A percentile compares a stretch with the other conserved stretches of the same genome.
Conservation (phyloP, 2,329 filamentous ascomycete genomes). For the Cercospora sp. region DNA sequence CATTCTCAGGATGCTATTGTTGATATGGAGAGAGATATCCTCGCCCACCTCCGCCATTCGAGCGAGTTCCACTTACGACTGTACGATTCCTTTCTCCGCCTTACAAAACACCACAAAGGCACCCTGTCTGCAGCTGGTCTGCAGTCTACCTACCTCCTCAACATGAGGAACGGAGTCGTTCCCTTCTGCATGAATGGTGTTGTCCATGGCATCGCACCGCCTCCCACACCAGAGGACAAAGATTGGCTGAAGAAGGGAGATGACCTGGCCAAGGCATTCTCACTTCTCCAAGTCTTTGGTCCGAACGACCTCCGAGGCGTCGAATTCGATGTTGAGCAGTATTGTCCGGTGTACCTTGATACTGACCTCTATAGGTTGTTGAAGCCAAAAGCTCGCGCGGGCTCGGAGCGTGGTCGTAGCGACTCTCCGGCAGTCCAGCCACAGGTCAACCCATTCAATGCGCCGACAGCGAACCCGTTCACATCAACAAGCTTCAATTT, state of each 20-base stretch:
- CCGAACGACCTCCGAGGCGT: background rate
- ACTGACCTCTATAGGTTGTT: constrained; percentile 1
- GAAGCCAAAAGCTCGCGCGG: constrained; percentile 16
- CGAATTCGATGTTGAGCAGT: background rate
- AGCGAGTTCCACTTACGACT: background rate
- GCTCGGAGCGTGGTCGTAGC: constrained; percentile 17
- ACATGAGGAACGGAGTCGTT: background rate
- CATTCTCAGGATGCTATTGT: constrained; percentile 11
- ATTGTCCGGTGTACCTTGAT: background rate
- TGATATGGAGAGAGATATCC: background rate
- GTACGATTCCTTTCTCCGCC: background rate
- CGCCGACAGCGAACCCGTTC: constrained; percentile 17
- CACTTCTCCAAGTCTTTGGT: background rate
- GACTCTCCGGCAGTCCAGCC: constrained; percentile 22
- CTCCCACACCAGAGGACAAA: background rate
- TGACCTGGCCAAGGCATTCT: background rate
- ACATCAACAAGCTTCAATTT: constrained; percentile 19
- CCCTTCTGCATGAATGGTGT: background rate
- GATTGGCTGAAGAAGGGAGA: background rate
- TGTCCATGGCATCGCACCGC: background rate
- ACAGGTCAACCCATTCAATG: constrained; percentile 15
- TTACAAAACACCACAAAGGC: background rate
- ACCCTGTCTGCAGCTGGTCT: background rate
- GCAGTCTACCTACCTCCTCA: background rate
- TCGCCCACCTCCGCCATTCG: background rate